Evolutionary conservation across 192 early-diverging fungal species (phyloP), one percentile per base, ranked within the genome.

Genomic region (Umbelopsis ramanniana): DNA sequence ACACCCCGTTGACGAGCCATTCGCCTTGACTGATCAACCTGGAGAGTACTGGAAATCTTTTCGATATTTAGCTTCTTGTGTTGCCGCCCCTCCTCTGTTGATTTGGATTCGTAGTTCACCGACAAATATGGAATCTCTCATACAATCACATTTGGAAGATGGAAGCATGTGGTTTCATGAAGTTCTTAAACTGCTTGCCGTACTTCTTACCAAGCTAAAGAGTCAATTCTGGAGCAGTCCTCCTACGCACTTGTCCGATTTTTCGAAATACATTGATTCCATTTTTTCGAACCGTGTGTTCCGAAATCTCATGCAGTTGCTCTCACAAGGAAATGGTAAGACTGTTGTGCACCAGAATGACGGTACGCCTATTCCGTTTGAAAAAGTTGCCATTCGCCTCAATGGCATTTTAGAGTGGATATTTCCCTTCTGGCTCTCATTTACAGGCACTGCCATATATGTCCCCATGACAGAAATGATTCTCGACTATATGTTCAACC

Each of bases 321-420:
- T 68, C 2, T 72, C 55, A 11, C 54, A 77, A 21, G 68, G 67
- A 33, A 48, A 75, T 46, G 66, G 46, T 10, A 67, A 54, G 7
- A 69, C 69, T 21, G 54, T 75, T 17, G 26, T 79, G 6, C 46
- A 68, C 21, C 70, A 71, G 40, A 72, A 46, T 23, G 69, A 76
- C 17, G 79, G 72, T 4, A 54, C 67, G 1, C 60, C 69, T 8
- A 76, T 71, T 21, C 71, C 74, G 7, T 46, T 66, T 17, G 75
- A 74, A 21, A 74, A 76, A 52, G 29, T 73, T 4, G 50, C 55
- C 23, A 29, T 43, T 7, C 73, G 74, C 23, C 72, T 81, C 7
- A 71, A 76, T 38, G 48, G 45, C 3, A 46, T 76, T 50, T 46
- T 76, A 2, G 75, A 76, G 19, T 76, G 74, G 70, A 72, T 81